These are phyloP conservation scores for Saccharomycopsis sp. DNA, from an alignment of 805 yeast species.

Conservation along the genomic window DNA sequence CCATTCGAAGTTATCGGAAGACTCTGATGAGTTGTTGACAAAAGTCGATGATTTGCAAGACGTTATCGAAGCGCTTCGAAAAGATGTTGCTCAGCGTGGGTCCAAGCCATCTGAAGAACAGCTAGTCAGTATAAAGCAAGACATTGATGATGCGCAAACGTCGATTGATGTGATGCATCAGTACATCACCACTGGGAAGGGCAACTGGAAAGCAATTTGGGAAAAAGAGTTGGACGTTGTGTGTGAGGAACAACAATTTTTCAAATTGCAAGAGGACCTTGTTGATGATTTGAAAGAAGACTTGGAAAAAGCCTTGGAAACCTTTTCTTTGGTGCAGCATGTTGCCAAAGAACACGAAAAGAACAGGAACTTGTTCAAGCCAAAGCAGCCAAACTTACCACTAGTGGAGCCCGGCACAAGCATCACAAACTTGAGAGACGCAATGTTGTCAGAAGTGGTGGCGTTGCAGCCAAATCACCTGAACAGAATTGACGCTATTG, in stretches of 20 bases:
- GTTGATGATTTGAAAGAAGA: constrained; percentile 74
- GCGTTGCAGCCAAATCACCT: constrained; percentile 80
- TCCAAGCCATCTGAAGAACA: constrained; percentile 73
- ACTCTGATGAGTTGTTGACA: constrained; percentile 65
- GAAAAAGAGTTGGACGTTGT: constrained; percentile 82
- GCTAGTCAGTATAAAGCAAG: constrained; percentile 53
- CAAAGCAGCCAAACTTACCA: constrained; percentile 28
- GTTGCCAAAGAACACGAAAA: constrained; percentile 69
- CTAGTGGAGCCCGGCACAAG: constrained; percentile 58
- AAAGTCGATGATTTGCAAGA: constrained; percentile 89
- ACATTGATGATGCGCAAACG: constrained; percentile 47
- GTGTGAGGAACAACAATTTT: constrained; percentile 88
- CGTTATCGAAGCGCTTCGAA: constrained; percentile 75
- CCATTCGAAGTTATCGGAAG: constrained; percentile 61
- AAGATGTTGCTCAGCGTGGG: constrained; percentile 88
- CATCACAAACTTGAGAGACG: constrained; percentile 55
- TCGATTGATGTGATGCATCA: constrained; percentile 46
- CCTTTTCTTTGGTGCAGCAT: constrained; percentile 70
- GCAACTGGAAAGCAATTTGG: constrained; percentile 88
- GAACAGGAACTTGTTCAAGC: constrained; percentile 25
- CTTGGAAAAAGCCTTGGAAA: constrained; percentile 67
- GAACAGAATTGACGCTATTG: constrained; percentile 77
- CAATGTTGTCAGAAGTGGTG: constrained; percentile 69
- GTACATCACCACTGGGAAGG: constrained; percentile 62
- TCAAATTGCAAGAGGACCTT: constrained; percentile 82